Evolutionary conservation across 176 grass and related monocot species (phyloP), one percentile per base, ranked within the genome.

Genomic region (Carex kokanica): DNA sequence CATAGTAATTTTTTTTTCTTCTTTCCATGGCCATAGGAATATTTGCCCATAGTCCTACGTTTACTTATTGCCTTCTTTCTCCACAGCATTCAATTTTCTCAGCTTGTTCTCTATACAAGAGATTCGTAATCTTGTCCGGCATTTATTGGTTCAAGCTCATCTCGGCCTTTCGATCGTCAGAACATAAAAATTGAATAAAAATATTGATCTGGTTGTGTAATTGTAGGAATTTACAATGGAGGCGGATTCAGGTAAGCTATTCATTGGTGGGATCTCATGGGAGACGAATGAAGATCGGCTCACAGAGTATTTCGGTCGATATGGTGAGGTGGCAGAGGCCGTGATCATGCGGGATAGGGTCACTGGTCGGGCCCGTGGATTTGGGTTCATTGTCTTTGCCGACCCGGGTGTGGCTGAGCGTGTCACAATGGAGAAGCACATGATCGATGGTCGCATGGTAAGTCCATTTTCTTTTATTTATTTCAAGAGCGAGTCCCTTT

Each of bases 371-470:
- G 95, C 95, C 18, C 92, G 95, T 3, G 95, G 95, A 8, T 98
- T 98, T 43, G 95, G 95, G 0, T 98, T 98, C 84, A 83, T 98
- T 5, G 95, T 98, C 73, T 98, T 98, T 14, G 62, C 90, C 0
- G 95, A 98, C 74, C 34, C 92, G 0, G 61, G 67, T 3, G 86
- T 95, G 4, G 89, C 95, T 8, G 95, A 98, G 80, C 80, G 88
- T 8, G 95, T 95, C 70, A 92, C 91, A 15, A 79, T 91, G 84
- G 95, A 98, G 79, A 98, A 98, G 64, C 92, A 98, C 77, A 95
- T 94, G 90, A 98, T 95, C 24, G 89, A 98, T 20, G 95, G 95
- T 4, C 93, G 95, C 86, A 93, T 98, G 95, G 95, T 98, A 95
- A 85, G 53, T 74, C 8, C 55, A 5, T 58, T 78, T 16, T 71